These are phyloP conservation scores for Ogataea wickerhamii DNA, from an alignment of 805 yeast genomes.

Conservation along the genomic window DNA sequence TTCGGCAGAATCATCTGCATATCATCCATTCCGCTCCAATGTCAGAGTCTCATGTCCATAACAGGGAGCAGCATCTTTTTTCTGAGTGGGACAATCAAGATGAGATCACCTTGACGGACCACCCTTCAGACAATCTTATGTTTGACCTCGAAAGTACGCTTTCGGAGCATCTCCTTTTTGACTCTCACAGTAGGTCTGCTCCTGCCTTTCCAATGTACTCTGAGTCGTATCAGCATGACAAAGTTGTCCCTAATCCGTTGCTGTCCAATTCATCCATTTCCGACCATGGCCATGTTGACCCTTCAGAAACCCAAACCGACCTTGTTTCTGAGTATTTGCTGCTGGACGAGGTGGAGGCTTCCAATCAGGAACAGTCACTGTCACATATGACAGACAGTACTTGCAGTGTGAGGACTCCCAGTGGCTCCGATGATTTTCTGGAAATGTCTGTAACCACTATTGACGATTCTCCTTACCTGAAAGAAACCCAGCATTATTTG, in stretches of 20 bases:
- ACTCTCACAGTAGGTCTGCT: conserved; percentile 1
- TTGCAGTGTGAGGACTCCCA: neutral
- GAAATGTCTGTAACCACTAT: neutral
- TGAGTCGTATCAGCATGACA: too few relatives aligned
- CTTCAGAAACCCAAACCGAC: conserved; percentile 1
- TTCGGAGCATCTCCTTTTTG: conserved; percentile 4
- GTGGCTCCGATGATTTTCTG: neutral
- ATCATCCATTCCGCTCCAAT: too few relatives aligned
- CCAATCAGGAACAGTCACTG: neutral
- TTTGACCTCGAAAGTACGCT: neutral
- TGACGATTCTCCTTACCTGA: neutral
- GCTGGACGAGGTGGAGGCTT: conserved; percentile 1
- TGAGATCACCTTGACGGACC: neutral
- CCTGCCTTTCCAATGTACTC: neutral
- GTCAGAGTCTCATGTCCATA: neutral
- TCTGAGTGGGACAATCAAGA: neutral
- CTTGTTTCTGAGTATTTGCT: conserved; percentile 1
- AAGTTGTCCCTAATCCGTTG: too few relatives aligned
- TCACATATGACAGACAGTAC: neutral
- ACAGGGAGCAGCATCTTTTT: neutral
- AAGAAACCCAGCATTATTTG: neutral
- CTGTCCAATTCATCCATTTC: too few relatives aligned
- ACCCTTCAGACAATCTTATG: neutral
- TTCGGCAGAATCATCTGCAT: too few relatives aligned
- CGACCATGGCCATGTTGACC: neutral